These are phyloP conservation scores for Kondoa subrosea DNA, from an alignment of 768 basidiomycete species.

Conservation along the genomic window DNA sequence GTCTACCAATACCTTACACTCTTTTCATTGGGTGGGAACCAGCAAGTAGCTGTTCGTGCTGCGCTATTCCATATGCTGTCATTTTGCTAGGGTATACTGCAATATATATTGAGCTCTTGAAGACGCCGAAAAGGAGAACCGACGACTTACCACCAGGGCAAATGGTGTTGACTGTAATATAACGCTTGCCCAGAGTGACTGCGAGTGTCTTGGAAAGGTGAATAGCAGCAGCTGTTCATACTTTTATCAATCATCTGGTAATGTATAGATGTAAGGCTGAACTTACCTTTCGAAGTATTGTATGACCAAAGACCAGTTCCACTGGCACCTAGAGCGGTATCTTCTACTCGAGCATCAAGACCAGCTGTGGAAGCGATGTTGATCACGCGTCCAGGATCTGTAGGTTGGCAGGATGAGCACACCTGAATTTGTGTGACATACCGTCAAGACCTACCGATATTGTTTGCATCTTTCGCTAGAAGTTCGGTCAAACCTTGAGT, in stretches of 20 bases:
- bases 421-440: background rate
- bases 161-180: slow-evolving; percentile 22
- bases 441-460: slow-evolving; percentile 11
- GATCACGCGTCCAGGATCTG: slow-evolving; percentile 20
- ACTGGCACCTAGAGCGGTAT: slow-evolving; percentile 11
- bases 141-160: slow-evolving; percentile 18
- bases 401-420: slow-evolving; percentile 5
- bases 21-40: slow-evolving; percentile 12
- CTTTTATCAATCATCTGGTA: too few relatives aligned
- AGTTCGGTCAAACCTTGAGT: slow-evolving; percentile 16
- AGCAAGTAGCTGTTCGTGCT: slow-evolving; percentile 14
- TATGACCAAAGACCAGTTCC: slow-evolving; percentile 21
- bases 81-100: slow-evolving; percentile 11
- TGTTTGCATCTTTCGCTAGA: slow-evolving; percentile 19
- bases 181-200: slow-evolving; percentile 10
- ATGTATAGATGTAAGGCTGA: too few relatives aligned
- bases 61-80: slow-evolving; percentile 12
- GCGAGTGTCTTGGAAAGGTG: slow-evolving; percentile 20
- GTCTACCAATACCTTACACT: background rate
- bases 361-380: slow-evolving; percentile 18
- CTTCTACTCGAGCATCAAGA: slow-evolving; percentile 17
- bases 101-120: too few relatives aligned
- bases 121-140: too few relatives aligned
- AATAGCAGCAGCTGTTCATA: background rate
- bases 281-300: slow-evolving; percentile 17